Base-by-base conservation (phyloP, 2,329 filamentous ascomycete species). In the Aspergillus brasiliensis region DNA sequence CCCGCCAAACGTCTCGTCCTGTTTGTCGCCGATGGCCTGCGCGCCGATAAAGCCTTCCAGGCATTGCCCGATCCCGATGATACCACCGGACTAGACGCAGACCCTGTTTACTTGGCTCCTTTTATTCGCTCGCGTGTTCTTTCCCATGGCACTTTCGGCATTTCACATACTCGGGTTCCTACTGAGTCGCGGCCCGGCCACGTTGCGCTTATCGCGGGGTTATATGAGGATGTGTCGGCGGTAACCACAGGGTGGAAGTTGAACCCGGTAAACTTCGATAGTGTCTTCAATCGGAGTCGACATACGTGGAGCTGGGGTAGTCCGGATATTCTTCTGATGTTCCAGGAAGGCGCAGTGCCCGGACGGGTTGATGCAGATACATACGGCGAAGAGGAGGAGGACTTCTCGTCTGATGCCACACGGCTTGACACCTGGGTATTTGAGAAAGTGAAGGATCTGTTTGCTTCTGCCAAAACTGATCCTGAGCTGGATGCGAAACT, bases 291-390 rank as follows among this genome's bases (percentile, higher is more conserved):
- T 75, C 87, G 91, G 63, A 98, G 94, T 73, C 84, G 89, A 48
- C 96, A 99, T 78, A 99, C 96, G 7, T 99, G 95, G 95, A 97
- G 93, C 76, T 99, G 95, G 95, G 95, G 95, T 2, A 97, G 93
- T 72, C 95, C 95, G 1, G 95, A 99, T 77, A 99, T 99, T 70
- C 79, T 99, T 66, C 91, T 91, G 57, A 99, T 99, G 95, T 99
- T 99, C 73, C 88, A 96, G 73, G 85, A 92, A 59, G 95, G 95
- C n/a, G 94, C 95, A 23, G 87, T 91, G 8, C 90, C 91, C 0
- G 93, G 94, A 7, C 84, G 90, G 63, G 91, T 99, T 1, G 91
- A 97, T 75, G 89, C 91, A n/a, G 89, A 89, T 65, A 91, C 84
- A 60, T 99, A 99, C 72, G 86, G 84, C 8, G 84, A 90, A 38